Conservation (phyloP, 306 rosid genomes). For the Cucurbita maxima region DNA sequence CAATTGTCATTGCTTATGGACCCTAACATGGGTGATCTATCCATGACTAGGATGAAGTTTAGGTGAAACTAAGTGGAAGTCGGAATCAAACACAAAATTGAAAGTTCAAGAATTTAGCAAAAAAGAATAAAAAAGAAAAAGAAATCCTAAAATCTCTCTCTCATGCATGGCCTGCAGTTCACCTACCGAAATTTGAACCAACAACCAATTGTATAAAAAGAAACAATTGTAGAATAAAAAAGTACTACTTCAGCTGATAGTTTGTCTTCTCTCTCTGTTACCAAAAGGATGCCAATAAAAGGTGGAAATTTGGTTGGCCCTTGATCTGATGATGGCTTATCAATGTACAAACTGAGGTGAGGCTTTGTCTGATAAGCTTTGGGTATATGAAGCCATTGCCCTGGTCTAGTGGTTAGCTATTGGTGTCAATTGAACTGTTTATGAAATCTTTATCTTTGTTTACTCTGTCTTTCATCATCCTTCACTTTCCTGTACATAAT, state of each 20-base stretch:
- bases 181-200: conserved; percentile 65
- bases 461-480: conserved; percentile 14
- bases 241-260: conserved; percentile 1
- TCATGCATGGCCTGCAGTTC: conserved; percentile 63
- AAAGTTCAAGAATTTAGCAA: too few relatives aligned
- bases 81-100: too few relatives aligned
- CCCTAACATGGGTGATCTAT: too few relatives aligned
- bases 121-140: not conserved
- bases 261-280: not conserved
- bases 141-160: not conserved
- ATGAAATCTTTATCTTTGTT: conserved; percentile 26
- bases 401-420: conserved; percentile 38
- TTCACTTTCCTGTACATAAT: not conserved
- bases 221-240: not conserved
- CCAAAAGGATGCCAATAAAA: not conserved
- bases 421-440: conserved; percentile 28
- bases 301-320: not conserved
- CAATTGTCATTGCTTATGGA: too few relatives aligned
- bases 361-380: not conserved
- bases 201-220: conserved; percentile 8
- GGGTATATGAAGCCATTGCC: not conserved
- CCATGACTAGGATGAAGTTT: too few relatives aligned
- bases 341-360: not conserved
- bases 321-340: not conserved
- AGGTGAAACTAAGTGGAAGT: too few relatives aligned